These are phyloP conservation scores for Hirschioporus abietinus DNA, from an alignment of 768 basidiomycete genomes.

Conservation along the genomic window DNA sequence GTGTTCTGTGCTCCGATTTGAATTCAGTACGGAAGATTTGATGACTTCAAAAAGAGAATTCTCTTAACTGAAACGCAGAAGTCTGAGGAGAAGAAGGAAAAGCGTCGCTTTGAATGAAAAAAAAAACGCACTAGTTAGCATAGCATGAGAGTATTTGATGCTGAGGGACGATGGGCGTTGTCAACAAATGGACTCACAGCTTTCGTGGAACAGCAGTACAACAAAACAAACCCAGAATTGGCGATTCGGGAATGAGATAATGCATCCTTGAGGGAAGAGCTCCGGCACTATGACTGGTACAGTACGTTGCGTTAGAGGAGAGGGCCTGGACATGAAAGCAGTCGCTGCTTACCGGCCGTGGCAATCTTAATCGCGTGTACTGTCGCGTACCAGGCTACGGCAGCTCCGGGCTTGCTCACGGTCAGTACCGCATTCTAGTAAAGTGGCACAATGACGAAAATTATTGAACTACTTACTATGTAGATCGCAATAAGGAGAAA, in stretches of 20 bases:
- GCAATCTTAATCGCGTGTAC: neutral
- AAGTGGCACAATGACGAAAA: neutral
- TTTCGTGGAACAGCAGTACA: neutral
- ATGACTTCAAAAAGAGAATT: neutral
- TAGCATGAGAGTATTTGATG: too few species aligned
- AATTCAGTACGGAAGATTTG: neutral
- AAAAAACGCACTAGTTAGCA: neutral
- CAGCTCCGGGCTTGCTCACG: neutral
- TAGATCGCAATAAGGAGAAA: neutral
- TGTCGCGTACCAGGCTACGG: neutral
- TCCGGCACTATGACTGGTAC: neutral
- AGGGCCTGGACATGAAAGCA: neutral
- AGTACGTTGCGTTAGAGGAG: neutral
- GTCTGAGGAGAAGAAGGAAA: neutral
- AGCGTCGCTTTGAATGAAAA: neutral
- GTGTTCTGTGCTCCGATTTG: neutral
- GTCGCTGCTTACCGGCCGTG: neutral
- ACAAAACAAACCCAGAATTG: neutral
- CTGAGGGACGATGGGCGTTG: neutral
- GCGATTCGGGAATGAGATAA: neutral
- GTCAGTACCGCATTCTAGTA: neutral
- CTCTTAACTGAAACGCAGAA: neutral
- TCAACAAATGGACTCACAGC: neutral
- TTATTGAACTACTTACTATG: neutral
- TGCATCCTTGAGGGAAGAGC: neutral